Conservation (phyloP, 2,329 filamentous ascomycete species). For the Coniella lustricola region DNA sequence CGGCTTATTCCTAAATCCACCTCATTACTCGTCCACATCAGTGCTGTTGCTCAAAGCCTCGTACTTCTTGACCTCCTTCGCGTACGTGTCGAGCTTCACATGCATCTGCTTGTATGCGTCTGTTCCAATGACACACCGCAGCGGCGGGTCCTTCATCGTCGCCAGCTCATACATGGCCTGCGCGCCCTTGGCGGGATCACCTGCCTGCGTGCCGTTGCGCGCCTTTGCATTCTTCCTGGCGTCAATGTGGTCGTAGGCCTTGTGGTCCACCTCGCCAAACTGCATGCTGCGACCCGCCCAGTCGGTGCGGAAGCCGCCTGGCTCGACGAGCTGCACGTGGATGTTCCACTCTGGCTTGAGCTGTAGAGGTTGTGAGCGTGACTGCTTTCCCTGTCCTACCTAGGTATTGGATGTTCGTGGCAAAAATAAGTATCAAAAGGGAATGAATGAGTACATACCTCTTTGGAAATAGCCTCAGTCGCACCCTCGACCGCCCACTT, state of each 20-base stretch:
- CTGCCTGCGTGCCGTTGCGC: constrained; percentile 42
- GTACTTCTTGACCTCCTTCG: background rate
- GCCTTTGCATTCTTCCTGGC: constrained; percentile 23
- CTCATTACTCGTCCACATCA: background rate
- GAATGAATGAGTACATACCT: constrained; percentile 18
- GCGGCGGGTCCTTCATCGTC: constrained; percentile 1
- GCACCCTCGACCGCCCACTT: constrained; percentile 23
- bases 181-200: constrained; percentile 47
- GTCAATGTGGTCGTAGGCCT: constrained; percentile 26
- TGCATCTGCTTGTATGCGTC: constrained; percentile 1
- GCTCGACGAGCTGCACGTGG: constrained; percentile 33
- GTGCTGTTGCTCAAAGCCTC: constrained; percentile 3
- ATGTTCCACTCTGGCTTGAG: constrained; percentile 8
- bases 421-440: constrained; percentile 33
- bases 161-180: constrained; percentile 45
- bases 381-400: constrained; percentile 17
- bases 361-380: background rate
- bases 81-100: background rate
- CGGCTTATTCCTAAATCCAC: background rate
- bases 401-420: too few relatives aligned
- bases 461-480: constrained; percentile 16
- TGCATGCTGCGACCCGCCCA: constrained; percentile 1
- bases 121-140: constrained; percentile 1
- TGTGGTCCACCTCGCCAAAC: constrained; percentile 34
- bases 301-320: constrained; percentile 46